Evolutionary conservation across 306 rosid species (phyloP).

Genomic region (Prunus mira): DNA sequence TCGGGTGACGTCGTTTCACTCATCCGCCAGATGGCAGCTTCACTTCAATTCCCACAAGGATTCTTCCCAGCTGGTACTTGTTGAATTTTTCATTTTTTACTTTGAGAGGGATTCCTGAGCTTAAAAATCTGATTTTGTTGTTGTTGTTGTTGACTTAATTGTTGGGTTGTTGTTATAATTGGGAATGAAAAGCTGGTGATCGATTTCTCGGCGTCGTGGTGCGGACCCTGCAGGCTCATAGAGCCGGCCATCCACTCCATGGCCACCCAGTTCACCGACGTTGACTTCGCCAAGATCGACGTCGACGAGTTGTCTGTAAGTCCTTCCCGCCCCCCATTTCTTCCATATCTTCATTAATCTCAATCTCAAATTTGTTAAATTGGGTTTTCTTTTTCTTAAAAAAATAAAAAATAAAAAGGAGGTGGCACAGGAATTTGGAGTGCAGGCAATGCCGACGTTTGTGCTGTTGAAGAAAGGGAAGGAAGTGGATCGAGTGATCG

Average conservation of each 20-base stretch:
- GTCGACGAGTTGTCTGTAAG: conserved; percentile 78
- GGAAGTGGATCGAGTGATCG: conserved; percentile 61
- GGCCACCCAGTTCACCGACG: conserved; percentile 51
- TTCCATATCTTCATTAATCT: too few species aligned
- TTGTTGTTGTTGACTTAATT: not conserved
- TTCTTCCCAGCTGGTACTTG: conserved; percentile 47
- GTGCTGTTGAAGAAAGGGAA: conserved; percentile 69
- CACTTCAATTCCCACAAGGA: conserved; percentile 51
- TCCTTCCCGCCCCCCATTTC: not conserved
- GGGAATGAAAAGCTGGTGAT: conserved; percentile 48
- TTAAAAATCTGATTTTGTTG: not conserved
- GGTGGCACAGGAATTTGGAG: conserved; percentile 60
- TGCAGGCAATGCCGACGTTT: conserved; percentile 90
- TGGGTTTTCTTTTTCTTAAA: not conserved
- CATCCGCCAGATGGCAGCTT: conserved; percentile 71
- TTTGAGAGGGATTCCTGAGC: not conserved
- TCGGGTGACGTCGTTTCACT: conserved; percentile 48
- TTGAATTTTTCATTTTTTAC: not conserved
- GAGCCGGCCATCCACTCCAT: conserved; percentile 63
- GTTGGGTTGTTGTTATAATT: not conserved
- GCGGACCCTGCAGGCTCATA: conserved; percentile 86
- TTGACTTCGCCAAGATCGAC: conserved; percentile 77
- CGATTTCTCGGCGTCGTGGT: conserved; percentile 94
- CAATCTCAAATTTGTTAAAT: not conserved
- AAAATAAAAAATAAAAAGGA: conserved; percentile 23